Conservation (phyloP, 352 stramenopile species). For the Peronospora belbahrii region DNA sequence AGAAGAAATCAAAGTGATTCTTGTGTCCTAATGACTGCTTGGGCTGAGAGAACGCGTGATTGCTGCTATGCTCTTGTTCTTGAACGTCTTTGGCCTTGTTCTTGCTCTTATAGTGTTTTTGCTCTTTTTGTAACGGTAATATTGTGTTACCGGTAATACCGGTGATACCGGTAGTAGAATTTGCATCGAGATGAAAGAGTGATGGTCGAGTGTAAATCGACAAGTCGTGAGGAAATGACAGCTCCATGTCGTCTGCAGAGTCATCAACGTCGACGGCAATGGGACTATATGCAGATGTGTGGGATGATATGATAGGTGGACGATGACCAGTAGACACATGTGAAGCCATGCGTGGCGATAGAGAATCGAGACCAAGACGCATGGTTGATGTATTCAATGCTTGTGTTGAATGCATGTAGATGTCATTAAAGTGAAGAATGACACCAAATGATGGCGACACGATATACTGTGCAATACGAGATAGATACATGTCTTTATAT, state of each 20-base stretch:
- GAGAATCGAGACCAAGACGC: constrained; percentile 16
- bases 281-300: constrained; percentile 13
- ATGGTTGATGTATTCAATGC: constrained; percentile 14
- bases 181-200: constrained; percentile 7
- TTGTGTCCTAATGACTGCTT: too few relatives aligned
- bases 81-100: background rate
- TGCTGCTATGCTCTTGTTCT: too few relatives aligned
- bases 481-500: too few relatives aligned
- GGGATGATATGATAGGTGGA: background rate
- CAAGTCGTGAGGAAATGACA: background rate
- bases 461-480: too few relatives aligned
- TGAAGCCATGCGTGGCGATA: constrained; percentile 4
- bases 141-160: constrained; percentile 1
- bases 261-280: constrained; percentile 28
- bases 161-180: background rate
- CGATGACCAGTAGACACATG: background rate
- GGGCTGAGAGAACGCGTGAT: too few relatives aligned
- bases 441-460: background rate
- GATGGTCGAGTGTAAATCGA: constrained; percentile 11
- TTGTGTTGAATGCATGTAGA: constrained; percentile 1
- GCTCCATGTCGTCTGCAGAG: constrained; percentile 13
- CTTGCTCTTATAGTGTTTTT: background rate
- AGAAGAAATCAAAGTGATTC: constrained; percentile 28
- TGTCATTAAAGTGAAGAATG: constrained; percentile 17
- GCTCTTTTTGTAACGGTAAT: too few relatives aligned